phyloP scores from a whole-genome alignment of 192 early-diverging fungal species.

The Backusella psychrophila region DNA sequence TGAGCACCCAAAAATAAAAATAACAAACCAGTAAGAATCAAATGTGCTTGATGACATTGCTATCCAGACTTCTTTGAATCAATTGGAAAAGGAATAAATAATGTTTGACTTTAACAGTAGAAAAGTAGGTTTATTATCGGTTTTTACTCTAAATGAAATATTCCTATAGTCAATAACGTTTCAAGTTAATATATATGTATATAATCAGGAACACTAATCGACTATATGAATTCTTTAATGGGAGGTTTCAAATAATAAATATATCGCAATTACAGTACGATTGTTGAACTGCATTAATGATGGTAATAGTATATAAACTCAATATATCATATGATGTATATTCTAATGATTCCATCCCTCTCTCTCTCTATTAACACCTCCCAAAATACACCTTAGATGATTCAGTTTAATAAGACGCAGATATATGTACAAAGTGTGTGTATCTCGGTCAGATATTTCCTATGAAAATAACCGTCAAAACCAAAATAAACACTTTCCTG shows the following conservation, averaged over 20 bases:
- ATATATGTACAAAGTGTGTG: neutral
- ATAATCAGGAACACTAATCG: neutral
- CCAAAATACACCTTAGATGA: too few relatives aligned
- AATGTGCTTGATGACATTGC: neutral
- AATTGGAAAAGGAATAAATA: neutral
- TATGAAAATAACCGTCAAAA: neutral
- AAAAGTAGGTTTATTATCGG: neutral
- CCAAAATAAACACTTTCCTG: neutral
- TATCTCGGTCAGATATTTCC: neutral
- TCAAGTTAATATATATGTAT: neutral
- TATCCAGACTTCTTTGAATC: neutral
- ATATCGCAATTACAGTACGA: too few relatives aligned
- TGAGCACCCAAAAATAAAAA: neutral
- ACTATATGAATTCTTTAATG: neutral
- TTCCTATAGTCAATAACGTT: neutral
- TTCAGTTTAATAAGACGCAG: neutral
- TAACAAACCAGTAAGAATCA: neutral
- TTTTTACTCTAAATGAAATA: neutral
- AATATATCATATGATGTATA: neutral
- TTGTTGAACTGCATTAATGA: neutral
- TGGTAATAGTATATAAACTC: neutral
- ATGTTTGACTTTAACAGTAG: neutral
- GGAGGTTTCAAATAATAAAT: too few relatives aligned
- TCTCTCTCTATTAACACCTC: neutral
- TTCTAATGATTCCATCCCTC: too few relatives aligned